phyloP scores from a whole-genome alignment of 768 basidiomycete genomes.

The Lepiota subincarnata region DNA sequence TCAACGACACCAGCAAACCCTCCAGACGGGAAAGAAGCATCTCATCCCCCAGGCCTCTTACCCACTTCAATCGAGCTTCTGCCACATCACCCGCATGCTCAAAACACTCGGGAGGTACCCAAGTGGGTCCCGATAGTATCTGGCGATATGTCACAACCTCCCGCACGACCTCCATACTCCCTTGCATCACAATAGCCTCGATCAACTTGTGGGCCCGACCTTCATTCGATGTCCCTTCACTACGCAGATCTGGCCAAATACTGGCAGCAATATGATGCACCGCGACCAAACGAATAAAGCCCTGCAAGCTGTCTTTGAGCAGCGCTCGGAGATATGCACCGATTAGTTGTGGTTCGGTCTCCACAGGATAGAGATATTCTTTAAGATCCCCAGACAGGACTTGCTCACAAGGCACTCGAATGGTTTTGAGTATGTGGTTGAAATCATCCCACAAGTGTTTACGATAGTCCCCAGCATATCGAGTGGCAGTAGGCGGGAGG shows the following conservation, averaged over 20 bases:
- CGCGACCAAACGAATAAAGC: conserved; percentile 63
- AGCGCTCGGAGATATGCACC: conserved; percentile 62
- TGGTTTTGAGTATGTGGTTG: conserved; percentile 56
- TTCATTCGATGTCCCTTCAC: conserved; percentile 21
- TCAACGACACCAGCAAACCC: neutral
- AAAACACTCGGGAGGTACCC: conserved; percentile 53
- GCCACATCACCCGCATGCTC: conserved; percentile 22
- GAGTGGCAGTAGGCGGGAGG: conserved; percentile 71
- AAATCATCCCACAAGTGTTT: conserved; percentile 82
- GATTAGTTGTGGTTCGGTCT: conserved; percentile 57
- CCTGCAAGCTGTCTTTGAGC: conserved; percentile 38
- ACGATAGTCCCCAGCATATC: conserved; percentile 79
- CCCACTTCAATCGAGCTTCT: conserved; percentile 19
- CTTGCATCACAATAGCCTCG: conserved; percentile 47
- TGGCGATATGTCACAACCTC: conserved; percentile 62
- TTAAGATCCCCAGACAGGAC: conserved; percentile 50
- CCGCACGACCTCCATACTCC: conserved; percentile 39
- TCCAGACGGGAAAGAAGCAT: neutral
- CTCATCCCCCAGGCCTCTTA: conserved; percentile 13
- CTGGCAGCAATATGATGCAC: conserved; percentile 75
- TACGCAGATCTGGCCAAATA: conserved; percentile 64
- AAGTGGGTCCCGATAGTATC: conserved; percentile 25
- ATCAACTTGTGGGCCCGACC: conserved; percentile 45
- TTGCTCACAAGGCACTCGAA: conserved; percentile 47
- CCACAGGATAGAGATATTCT: conserved; percentile 71